Evolutionary conservation across 805 yeast species (phyloP).

Genomic region (Jamesozyma jinghongensis): DNA sequence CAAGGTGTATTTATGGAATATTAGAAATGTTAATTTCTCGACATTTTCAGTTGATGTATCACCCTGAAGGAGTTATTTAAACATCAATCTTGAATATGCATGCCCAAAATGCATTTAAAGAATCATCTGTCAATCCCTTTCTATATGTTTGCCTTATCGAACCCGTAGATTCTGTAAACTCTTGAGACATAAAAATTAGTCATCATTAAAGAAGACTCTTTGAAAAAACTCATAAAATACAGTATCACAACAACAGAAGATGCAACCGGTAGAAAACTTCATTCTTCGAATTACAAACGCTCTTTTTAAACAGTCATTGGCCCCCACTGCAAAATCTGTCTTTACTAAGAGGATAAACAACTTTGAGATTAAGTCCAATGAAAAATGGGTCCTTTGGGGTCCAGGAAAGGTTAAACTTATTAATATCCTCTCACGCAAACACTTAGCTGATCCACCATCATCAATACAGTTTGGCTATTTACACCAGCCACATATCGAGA

Average conservation of each 20-base stretch:
- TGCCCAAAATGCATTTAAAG: no score
- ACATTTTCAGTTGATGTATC: no score
- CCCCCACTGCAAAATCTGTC: slow-evolving; percentile 27
- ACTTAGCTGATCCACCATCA: slow-evolving; percentile 21
- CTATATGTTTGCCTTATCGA: no score
- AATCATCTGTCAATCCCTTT: no score
- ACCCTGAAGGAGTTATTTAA: background rate
- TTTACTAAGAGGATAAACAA: slow-evolving; percentile 15
- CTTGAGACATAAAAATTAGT: no score
- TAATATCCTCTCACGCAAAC: slow-evolving; percentile 21
- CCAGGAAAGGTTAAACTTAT: slow-evolving; percentile 23
- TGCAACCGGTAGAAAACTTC: background rate
- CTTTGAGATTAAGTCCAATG: slow-evolving; percentile 24
- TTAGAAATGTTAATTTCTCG: no score
- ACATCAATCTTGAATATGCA: background rate
- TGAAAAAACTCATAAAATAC: background rate
- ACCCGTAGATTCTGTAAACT: no score
- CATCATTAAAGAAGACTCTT: background rate
- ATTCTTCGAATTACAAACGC: slow-evolving; percentile 21
- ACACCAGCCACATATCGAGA: slow-evolving; percentile 11
- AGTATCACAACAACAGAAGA: background rate
- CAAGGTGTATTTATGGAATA: no score
- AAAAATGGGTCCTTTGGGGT: slow-evolving; percentile 37
- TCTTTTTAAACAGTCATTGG: slow-evolving; percentile 32
- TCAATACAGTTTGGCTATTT: slow-evolving; percentile 13